These are phyloP conservation scores for Aspergillus udagawae DNA, from an alignment of 2,329 filamentous ascomycete genomes.

Conservation along the genomic window DNA sequence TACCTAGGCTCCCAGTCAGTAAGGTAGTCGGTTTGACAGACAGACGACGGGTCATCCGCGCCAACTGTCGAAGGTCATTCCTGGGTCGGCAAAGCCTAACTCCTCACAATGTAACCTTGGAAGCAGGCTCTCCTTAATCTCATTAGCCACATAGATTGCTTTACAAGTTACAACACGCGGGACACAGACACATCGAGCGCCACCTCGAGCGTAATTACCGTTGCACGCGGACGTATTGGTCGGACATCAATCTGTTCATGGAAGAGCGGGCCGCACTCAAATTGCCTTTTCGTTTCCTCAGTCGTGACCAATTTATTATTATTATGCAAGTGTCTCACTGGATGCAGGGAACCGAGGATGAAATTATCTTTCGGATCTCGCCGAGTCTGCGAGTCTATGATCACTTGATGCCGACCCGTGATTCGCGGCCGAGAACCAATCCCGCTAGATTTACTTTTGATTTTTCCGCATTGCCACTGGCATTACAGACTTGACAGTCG, in stretches of 20 bases:
- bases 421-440: not conserved
- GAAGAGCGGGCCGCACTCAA: not conserved
- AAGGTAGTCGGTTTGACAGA: too few relatives aligned
- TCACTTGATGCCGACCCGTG: not conserved
- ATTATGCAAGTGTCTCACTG: not conserved
- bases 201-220: not conserved
- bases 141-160: not conserved
- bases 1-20: too few relatives aligned
- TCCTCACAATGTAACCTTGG: not conserved
- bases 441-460: not conserved
- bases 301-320: not conserved
- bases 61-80: not conserved
- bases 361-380: not conserved
- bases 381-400: not conserved
- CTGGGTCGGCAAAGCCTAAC: not conserved
- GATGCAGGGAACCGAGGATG: not conserved
- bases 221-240: not conserved
- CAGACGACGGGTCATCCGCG: not conserved
- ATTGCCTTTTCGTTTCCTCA: not conserved
- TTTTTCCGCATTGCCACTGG: not conserved
- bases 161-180: not conserved
- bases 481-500: not conserved
- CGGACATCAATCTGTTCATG: not conserved
- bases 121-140: not conserved
- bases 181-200: not conserved